These are phyloP conservation scores for Globisporangium takayamanum DNA, from an alignment of 352 stramenopile genomes.

Conservation along the genomic window DNA sequence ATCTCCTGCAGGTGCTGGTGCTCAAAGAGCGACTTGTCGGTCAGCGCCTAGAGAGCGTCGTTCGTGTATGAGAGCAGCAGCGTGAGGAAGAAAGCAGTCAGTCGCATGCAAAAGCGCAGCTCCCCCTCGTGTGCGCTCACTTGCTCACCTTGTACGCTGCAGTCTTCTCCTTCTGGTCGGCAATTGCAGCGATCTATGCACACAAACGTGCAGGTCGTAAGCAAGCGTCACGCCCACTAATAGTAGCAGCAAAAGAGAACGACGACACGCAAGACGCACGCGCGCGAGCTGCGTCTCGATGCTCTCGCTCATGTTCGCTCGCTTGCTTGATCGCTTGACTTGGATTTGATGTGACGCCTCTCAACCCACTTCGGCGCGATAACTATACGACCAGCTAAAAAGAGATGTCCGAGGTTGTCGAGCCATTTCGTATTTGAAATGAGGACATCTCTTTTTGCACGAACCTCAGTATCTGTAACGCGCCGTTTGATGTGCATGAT, in stretches of 20 bases:
- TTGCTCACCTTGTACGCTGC: constrained; percentile 54
- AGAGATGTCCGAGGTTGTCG: no score
- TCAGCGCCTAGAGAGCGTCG: constrained; percentile 15
- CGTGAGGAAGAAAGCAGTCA: neutral
- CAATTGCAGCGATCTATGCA: constrained; percentile 50
- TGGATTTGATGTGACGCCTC: constrained; percentile 12
- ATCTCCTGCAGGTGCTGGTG: constrained; percentile 43
- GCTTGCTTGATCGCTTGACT: neutral
- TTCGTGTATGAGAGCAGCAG: constrained; percentile 6
- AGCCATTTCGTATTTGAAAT: no score
- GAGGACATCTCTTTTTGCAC: no score
- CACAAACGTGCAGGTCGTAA: neutral
- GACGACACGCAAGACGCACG: constrained; percentile 23
- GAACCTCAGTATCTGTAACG: no score
- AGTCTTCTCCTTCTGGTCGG: constrained; percentile 77
- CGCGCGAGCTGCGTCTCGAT: constrained; percentile 36
- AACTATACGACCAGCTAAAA: no score
- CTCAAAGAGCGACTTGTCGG: constrained; percentile 46
- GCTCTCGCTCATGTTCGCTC: constrained; percentile 17
- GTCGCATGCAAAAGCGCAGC: neutral
- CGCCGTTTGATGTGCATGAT: no score
- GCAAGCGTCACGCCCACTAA: neutral
- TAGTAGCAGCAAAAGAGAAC: neutral
- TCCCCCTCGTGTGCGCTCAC: neutral
- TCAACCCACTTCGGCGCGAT: no score